Base-by-base conservation (phyloP, 2,329 filamentous ascomycete genomes). In the Stagonosporopsis vannaccii region DNA sequence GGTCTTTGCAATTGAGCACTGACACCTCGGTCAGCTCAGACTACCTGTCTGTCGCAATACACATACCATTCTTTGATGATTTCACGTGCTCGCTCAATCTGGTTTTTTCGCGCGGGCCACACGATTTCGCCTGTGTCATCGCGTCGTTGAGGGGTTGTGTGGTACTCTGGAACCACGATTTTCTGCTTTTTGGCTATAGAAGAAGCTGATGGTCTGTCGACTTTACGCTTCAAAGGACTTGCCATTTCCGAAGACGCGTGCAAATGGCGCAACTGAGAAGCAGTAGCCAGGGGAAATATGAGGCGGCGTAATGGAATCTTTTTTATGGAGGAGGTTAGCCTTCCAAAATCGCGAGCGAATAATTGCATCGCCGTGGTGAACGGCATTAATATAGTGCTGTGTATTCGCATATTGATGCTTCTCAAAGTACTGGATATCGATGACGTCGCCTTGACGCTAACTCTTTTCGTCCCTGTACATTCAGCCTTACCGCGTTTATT, bases 61-160 rank as follows among this genome's bases (percentile, higher is more conserved):
- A 28, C 46, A 46, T 74, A 84, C 86, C 86, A 88, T 70, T 86
- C 80, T 41, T 69, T 74, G 46, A 90, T 85, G 45, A 88, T 85
- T 1, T 72, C 64, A 46, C 84, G 78, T 2, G 87, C 87, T 7
- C 73, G 72, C 9, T 83, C 74, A 32, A 90, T 84, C 50, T 87
- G 83, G 11, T 72, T 71, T 46, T 70, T 72, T 2, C 85, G 82
- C 1, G 87, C 87, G 2, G 87, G 87, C 87, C 87, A 90, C 43
- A 87, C 77, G 1, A 80, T 74, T 9, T 77, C 75, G 2, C 84
- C 85, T 22, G 56, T 50, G 2, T 65, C 61, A 45, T 72, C 67
- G 20, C 61, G 59, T 59, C 67, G 63, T 22, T 70, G 66, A 11
- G 62, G 62, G 1, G 71, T 59, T 3, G 69, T 64, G 41, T 74